These are phyloP conservation scores for Chlorella vulgaris DNA, from an alignment of 139 green algal species.

Conservation along the genomic window DNA sequence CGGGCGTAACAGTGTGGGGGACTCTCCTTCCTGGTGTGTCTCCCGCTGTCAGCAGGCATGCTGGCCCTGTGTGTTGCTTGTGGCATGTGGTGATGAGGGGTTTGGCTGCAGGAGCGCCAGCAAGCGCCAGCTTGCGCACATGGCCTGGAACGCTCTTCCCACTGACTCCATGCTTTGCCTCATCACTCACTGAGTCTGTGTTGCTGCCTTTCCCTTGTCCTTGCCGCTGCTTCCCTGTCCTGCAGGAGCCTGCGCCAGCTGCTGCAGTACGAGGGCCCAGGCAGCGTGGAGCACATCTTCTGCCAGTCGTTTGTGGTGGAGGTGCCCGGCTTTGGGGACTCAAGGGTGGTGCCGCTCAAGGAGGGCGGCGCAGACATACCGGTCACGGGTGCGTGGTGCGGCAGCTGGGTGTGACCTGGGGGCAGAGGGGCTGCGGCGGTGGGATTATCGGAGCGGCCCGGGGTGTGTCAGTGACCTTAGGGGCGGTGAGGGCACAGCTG, in stretches of 20 bases:
- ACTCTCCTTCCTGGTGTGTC: background rate
- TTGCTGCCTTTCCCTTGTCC: background rate
- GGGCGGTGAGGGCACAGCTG: no score
- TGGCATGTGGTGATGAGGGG: no score
- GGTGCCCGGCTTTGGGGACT: slow-evolving; percentile 71
- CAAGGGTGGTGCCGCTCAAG: slow-evolving; percentile 54
- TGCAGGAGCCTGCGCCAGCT: slow-evolving; percentile 66
- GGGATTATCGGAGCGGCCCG: no score
- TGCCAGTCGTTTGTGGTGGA: slow-evolving; percentile 84
- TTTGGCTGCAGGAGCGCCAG: no score
- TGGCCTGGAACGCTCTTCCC: no score
- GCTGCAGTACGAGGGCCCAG: slow-evolving; percentile 69
- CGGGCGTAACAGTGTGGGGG: slow-evolving; percentile 7
- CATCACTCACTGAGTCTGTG: no score
- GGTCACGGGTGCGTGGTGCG: slow-evolving; percentile 59
- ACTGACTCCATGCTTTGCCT: no score
- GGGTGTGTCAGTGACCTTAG: no score
- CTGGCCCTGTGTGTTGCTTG: no score
- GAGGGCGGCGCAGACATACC: slow-evolving; percentile 69
- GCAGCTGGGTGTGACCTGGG: background rate
- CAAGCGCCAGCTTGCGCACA: no score
- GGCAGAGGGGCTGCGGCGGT: background rate
- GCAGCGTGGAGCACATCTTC: slow-evolving; percentile 81
- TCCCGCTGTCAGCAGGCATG: no score
- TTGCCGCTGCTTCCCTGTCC: background rate